Base-by-base conservation (phyloP, 805 yeast genomes). In the Yamadazyma endophytica region DNA sequence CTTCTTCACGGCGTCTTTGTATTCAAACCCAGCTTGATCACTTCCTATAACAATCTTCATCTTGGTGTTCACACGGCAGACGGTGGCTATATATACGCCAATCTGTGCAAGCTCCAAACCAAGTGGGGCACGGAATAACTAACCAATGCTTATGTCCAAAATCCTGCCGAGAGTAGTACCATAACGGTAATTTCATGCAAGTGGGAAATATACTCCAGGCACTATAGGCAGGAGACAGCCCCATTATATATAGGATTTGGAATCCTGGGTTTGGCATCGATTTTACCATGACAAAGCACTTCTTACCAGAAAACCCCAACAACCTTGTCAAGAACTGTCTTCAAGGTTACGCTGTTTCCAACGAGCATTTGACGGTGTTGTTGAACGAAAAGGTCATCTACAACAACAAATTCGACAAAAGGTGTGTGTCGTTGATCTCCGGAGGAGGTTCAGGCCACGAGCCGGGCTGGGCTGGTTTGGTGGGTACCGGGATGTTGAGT, bases 381-480 rank as follows among this genome's bases (percentile, higher is more conserved):
- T 58, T 59, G 17, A 46, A 57, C 29, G 69, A 64, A 38, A 54
- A 62, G 30, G 68, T 66, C 17, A 32, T 66, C 5, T 65, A 45
- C 50, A 52, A 63, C 43, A 54, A 54, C 35, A 35, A 48, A 18
- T 46, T 44, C 28, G 53, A 53, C 31, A 23, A 35, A 2, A 21
- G 31, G 1, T 50, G 48, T 18, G 64, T 61, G 9, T 40, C 63
- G 1, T 38, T 63, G 17, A 60, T 63, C 22, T 47, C 58, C 34
- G 69, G 69, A 9, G 69, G 69, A 13, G 70, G 70, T 4, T 61
- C 68, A 6, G 69, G 69, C 12, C 69, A 63, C 36, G 69, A 63
- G 35, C 69, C 69, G 5, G 67, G 67, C 1, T 58, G 58, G 56
- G 50, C 55, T 32, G 69, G 69, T 1, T 50, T 61, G 28, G 68